Base-by-base conservation (phyloP, 2,329 filamentous ascomycete genomes). In the Sclerotinia sclerotiorum region DNA sequence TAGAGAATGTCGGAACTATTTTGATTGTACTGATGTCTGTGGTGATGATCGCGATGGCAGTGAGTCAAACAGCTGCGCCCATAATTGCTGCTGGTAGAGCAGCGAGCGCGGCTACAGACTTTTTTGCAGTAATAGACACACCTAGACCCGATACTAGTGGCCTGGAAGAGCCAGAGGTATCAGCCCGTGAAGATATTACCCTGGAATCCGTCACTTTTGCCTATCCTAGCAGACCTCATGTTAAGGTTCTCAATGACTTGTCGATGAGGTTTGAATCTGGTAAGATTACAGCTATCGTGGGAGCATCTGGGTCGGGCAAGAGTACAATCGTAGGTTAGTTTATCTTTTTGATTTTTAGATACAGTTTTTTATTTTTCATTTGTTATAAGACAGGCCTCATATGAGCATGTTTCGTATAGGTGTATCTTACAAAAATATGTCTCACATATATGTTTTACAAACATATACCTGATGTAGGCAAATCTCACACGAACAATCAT, bases 61-160 rank as follows among this genome's bases (percentile, higher is more conserved):
- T 88, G 1, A 84, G 87, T 74, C 82, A 83, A 21, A 82, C 86
- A 21, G 83, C 86, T 0, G 84, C 84, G 0, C 87, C 87, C 0
- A 72, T 88, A 1, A 80, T 88, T 21, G 84, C 85, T 10, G 81
- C 78, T 29, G 70, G 74, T 5, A 75, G 75, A 56, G 78, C 79
- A 2, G 76, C 78, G 1, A 76, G 77, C 13, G 77, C 79, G 8
- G 79, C 79, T 0, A 73, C 73, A n/a, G 77, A 77, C 21, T 73
- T 79, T 48, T 78, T 78, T 61, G 71, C 73, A 11, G 70, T 79
- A n/a, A 74, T 79, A 32, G 78, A 79, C 69, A 74, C 72, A 0
- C 73, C 73, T 1, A 78, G 77, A 66, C 80, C 81, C 2, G 70
- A 74, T 1, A 74, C 70, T 0, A 80, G 79, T 42, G 79, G 79